Evolutionary conservation across 108 stramenopile species (phyloP).

Genomic region (Phaeodactylum tricornutum): DNA sequence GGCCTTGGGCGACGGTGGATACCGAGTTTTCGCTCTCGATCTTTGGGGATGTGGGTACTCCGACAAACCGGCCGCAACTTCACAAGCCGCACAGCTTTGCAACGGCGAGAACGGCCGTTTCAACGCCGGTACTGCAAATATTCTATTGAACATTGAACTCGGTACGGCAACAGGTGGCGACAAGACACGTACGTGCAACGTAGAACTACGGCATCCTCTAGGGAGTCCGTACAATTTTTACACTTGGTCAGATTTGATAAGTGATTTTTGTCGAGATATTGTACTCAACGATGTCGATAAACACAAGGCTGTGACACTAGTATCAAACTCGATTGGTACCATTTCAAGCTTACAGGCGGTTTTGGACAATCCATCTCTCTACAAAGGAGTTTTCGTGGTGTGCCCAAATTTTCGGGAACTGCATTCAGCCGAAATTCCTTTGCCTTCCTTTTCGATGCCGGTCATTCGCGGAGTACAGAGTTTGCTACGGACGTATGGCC

Average conservation of each 20-base stretch:
- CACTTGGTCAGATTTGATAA: slow-evolving; percentile 80
- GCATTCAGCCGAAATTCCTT: slow-evolving; percentile 79
- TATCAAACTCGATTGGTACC: slow-evolving; percentile 90
- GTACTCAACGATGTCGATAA: slow-evolving; percentile 22
- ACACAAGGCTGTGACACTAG: slow-evolving; percentile 46
- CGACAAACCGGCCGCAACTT: slow-evolving; percentile 65
- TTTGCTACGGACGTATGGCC: slow-evolving; percentile 63
- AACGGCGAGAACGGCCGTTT: slow-evolving; percentile 65
- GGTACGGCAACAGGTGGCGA: slow-evolving; percentile 49
- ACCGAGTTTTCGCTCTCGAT: slow-evolving; percentile 76
- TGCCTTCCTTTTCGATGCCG: slow-evolving; percentile 58
- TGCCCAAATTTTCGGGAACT: slow-evolving; percentile 86
- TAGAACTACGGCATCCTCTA: slow-evolving; percentile 64
- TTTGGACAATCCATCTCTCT: slow-evolving; percentile 65
- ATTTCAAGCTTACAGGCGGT: slow-evolving; percentile 80
- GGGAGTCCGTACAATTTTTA: slow-evolving; percentile 82
- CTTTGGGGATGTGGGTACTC: slow-evolving; percentile 85
- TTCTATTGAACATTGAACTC: slow-evolving; percentile 32
- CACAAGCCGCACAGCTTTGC: slow-evolving; percentile 27
- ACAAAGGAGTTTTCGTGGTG: slow-evolving; percentile 55
- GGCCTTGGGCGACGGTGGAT: slow-evolving; percentile 42
- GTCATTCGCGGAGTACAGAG: slow-evolving; percentile 61
- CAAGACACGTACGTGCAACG: slow-evolving; percentile 20
- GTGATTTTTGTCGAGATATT: slow-evolving; percentile 60
- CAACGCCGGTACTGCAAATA: slow-evolving; percentile 14